Evolutionary conservation across 176 grass and related monocot species (phyloP), one percentile per base, ranked within the genome.

Genomic region (Aegilops tauschii): DNA sequence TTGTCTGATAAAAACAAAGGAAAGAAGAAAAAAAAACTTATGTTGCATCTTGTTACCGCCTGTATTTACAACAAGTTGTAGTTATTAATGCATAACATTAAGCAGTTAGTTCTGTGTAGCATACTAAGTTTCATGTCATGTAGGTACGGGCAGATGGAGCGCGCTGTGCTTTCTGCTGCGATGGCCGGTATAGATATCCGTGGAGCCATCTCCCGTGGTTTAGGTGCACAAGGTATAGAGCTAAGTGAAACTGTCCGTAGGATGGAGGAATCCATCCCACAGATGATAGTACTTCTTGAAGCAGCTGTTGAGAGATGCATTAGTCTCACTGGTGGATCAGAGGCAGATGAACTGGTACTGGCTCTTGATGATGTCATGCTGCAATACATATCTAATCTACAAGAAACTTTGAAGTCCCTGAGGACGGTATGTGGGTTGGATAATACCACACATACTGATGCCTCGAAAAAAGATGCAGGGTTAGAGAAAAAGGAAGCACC

Each of bases 241-340:
- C 85, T 99, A 45, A 96, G 97, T 77, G 97, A 99, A 94, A 96
- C 97, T 74, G 94, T 99, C 58, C 84, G 94, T 44, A 93, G 97
- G 90, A 97, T 99, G 97, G 94, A 99, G 80, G 97, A 99, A 91
- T 97, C 97, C 65, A 94, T 99, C 76, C 94, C 97, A 16, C 94
- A 99, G 85, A 87, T 96, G 65, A 89, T 97, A 79, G 82, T 97
- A 52, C 92, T 94, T 83, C 90, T 99, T 87, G 97, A 96, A 96
- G 92, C 94, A 87, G 90, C 97, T 77, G 89, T 94, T 10, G 97
- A 99, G 83, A 94, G 97, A 91, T 99, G 97, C 90, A 92, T 96
- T 77, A 93, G 77, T 91, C 92, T 99, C 69, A 99, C 97, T 84
- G 92, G 92, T 27, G 97, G 97, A 31, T 99, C 97, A 77, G 97